These are phyloP conservation scores for Dendrothele bispora DNA, from an alignment of 768 basidiomycete genomes.

Conservation along the genomic window DNA sequence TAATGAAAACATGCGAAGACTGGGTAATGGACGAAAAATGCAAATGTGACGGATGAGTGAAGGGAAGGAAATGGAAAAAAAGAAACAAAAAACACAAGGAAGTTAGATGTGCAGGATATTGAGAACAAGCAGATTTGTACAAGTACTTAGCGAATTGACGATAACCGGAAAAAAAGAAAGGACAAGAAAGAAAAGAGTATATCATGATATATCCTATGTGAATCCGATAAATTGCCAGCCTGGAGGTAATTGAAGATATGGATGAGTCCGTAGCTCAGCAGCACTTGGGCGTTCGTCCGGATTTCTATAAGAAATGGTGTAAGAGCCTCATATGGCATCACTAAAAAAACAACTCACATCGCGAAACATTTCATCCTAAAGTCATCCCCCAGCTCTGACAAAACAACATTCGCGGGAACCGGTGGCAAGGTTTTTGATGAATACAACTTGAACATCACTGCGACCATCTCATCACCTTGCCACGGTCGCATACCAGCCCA, in stretches of 20 bases:
- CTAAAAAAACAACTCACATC: conserved; percentile 52
- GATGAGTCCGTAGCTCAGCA: conserved; percentile 75
- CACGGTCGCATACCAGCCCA: conserved; percentile 96
- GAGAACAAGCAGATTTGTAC: not conserved
- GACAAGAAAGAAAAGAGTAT: not conserved
- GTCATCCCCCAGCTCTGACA: conserved; percentile 78
- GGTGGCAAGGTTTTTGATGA: conserved; percentile 85
- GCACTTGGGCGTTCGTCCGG: conserved; percentile 83
- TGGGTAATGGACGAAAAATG: conserved; percentile 10
- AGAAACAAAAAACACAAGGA: conserved; percentile 3
- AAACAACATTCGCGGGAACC: conserved; percentile 76
- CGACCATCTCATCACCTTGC: conserved; percentile 85
- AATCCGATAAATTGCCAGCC: conserved; percentile 78
- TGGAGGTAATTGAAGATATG: conserved; percentile 69
- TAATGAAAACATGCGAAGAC: conserved; percentile 27
- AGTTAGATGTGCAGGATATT: conserved; percentile 5
- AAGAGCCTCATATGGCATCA: not conserved
- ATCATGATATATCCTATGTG: conserved; percentile 27
- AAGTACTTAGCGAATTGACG: not conserved
- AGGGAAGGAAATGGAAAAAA: conserved; percentile 15
- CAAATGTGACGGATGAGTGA: too few relatives aligned
- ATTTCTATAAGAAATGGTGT: conserved; percentile 46
- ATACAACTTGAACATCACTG: conserved; percentile 95
- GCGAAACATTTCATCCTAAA: conserved; percentile 90
- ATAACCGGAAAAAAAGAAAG: not conserved